Evolutionary conservation across 2,329 filamentous ascomycete genomes (phyloP).

Genomic region (Clarireedia paspali): DNA sequence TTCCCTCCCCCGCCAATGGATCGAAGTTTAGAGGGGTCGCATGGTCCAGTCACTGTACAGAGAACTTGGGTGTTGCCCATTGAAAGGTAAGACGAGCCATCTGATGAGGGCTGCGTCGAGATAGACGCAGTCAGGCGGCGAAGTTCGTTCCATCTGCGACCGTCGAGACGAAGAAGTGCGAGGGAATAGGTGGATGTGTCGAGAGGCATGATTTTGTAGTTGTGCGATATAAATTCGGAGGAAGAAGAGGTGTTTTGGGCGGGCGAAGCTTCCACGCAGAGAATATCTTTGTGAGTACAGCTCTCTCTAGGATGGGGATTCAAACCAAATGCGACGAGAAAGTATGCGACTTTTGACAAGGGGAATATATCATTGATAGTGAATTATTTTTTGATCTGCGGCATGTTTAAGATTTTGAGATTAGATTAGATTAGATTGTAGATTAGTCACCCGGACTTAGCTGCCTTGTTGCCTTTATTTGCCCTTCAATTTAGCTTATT

Average conservation of each 20-base stretch:
- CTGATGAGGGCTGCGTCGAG: conserved; percentile 83
- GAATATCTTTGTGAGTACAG: neutral
- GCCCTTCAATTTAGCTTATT: too few relatives aligned
- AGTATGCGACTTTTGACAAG: neutral
- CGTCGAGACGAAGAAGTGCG: conserved; percentile 74
- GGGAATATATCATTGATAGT: too few relatives aligned
- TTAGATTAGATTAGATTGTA: neutral
- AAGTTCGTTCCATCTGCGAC: conserved; percentile 93
- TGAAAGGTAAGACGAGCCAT: conserved; percentile 88
- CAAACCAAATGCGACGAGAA: too few relatives aligned
- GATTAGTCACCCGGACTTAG: neutral
- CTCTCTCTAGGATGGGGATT: neutral
- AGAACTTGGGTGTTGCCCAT: conserved; percentile 98
- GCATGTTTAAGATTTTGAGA: neutral
- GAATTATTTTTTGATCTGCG: too few relatives aligned
- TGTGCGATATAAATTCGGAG: neutral
- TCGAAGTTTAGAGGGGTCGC: conserved; percentile 45
- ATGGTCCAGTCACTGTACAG: conserved; percentile 82
- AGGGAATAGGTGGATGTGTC: conserved; percentile 89
- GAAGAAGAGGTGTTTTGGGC: neutral
- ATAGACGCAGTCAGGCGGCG: conserved; percentile 84
- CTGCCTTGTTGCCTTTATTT: too few relatives aligned
- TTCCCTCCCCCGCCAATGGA: conserved; percentile 37
- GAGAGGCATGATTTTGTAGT: conserved; percentile 57
- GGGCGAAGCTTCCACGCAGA: neutral